phyloP scores from a whole-genome alignment of 345 rosid genomes.

The Kernera saxatilis region DNA sequence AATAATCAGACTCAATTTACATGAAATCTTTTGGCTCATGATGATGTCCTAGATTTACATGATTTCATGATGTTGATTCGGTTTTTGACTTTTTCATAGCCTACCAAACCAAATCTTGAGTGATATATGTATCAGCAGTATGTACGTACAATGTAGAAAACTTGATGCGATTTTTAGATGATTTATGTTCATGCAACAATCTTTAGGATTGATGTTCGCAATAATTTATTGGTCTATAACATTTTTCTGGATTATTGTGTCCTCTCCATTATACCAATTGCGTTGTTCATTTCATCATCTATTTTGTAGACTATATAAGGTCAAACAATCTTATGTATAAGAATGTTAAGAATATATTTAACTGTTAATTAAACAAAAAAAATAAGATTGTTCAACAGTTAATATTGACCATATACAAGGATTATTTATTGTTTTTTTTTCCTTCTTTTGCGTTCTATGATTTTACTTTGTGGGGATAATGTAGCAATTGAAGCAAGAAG shows the following conservation, averaged over 20 bases:
- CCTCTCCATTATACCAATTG: too few relatives aligned
- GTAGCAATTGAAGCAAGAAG: conserved; percentile 55
- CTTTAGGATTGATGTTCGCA: background rate
- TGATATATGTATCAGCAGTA: background rate
- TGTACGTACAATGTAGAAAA: background rate
- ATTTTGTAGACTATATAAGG: too few relatives aligned
- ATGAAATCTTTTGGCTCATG: background rate
- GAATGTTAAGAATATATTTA: too few relatives aligned
- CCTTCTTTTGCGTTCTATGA: background rate
- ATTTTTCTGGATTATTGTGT: too few relatives aligned
- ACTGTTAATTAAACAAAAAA: too few relatives aligned
- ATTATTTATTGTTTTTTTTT: background rate
- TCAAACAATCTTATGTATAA: too few relatives aligned
- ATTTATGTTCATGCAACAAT: background rate
- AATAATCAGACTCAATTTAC: background rate
- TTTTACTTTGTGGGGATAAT: background rate
- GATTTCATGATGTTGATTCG: background rate
- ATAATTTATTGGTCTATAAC: too few relatives aligned
- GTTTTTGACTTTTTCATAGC: background rate
- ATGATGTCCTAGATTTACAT: conserved; percentile 4
- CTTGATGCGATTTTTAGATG: background rate
- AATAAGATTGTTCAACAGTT: background rate
- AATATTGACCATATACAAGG: background rate
- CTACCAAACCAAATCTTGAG: conserved; percentile 1
- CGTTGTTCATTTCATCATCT: too few relatives aligned